These are phyloP conservation scores for Paramecium bursaria DNA, from an alignment of 73 alveolate genomes.

Conservation along the genomic window DNA sequence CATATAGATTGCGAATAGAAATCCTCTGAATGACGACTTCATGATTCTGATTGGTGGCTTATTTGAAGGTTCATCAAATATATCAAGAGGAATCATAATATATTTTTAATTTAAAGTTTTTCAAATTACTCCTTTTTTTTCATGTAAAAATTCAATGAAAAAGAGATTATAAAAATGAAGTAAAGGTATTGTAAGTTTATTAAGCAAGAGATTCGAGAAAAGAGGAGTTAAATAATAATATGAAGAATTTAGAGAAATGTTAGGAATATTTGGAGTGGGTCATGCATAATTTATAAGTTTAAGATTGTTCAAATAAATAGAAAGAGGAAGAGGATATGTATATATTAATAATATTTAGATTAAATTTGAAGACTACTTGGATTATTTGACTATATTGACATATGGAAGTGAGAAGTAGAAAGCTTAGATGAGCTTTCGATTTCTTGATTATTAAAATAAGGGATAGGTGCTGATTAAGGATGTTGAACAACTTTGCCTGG, in stretches of 20 bases:
- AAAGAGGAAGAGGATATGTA: constrained; percentile 8
- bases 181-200: no score
- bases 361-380: no score
- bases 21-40: no score
- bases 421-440: constrained; percentile 17
- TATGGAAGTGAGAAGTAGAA: constrained; percentile 28
- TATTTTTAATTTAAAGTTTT: no score
- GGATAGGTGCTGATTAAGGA: constrained; percentile 15
- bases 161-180: not conserved
- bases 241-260: not conserved
- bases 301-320: constrained; percentile 15
- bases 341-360: not conserved
- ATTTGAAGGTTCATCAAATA: no score
- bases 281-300: constrained; percentile 5
- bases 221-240: not conserved
- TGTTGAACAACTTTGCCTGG: constrained; percentile 1
- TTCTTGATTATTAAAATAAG: constrained; percentile 8
- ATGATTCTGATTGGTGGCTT: no score
- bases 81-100: no score
- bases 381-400: not conserved
- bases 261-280: constrained; percentile 36
- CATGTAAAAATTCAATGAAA: constrained; percentile 2
- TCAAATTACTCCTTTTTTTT: not conserved
- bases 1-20: no score
- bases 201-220: not conserved